Evolutionary conservation across 805 yeast genomes (phyloP), one percentile per base, ranked within the genome.

Genomic region (Ogataea nonfermentans): DNA sequence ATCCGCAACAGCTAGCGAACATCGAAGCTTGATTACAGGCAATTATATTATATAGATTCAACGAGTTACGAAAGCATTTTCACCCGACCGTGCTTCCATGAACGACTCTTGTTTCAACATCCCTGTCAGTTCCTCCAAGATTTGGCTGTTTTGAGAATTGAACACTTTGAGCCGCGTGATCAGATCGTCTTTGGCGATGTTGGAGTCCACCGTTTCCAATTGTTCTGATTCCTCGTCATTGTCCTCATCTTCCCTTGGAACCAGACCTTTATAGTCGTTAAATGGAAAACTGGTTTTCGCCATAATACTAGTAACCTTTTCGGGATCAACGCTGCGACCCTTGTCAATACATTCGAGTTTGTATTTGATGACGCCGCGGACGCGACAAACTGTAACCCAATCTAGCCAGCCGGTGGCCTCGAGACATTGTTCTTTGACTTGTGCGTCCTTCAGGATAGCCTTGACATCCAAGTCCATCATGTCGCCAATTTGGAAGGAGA

Each of bases 371-470:
- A 90, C 72, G 35, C 79, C 68, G 51, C 96, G 71, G 3, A 88
- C 64, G 20, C 79, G 78, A 19, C 74, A 72, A 53, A 88, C 68
- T 3, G 81, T 77, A 29, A 77, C 70, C 45, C 72, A 74, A 37
- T 72, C 72, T 44, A 77, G 74, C 98, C 98, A 91, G 1, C 98
- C 98, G 40, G 81, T 84, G 33, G 74, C 74, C 42, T 74, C 76
- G 43, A 78, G 80, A 15, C 78, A 73, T 9, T 60, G 59, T 0
- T 64, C 63, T 22, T 66, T 65, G 2, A 76, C 41, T 8, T 58
- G 62, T 12, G 71, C 61, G 9, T 56, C 46, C 7, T 61, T 57
- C 4, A 85, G 52, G 10, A 81, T 51, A 3, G 57, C 55, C 9
- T 53, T 51, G 8, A 90, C 67, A 47, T 80, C 81, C 8, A 78